Conservation (phyloP, 2,329 filamentous ascomycete species). For the Dothistroma septosporum region DNA sequence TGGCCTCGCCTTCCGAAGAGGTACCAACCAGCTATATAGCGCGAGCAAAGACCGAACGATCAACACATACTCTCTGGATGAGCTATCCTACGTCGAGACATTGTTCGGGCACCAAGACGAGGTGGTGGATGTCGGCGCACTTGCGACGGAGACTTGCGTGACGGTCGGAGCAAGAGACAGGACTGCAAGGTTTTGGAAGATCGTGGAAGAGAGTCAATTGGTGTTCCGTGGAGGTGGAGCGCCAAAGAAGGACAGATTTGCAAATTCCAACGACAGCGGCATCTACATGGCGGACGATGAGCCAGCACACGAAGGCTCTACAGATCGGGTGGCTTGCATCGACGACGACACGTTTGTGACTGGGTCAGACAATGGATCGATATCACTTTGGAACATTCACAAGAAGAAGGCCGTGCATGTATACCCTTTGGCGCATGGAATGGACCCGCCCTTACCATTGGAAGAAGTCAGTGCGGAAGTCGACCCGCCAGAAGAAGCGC, state of each 20-base stretch:
- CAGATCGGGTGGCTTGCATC: slow-evolving; percentile 87
- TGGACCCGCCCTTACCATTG: slow-evolving; percentile 66
- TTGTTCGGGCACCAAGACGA: slow-evolving; percentile 94
- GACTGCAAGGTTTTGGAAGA: slow-evolving; percentile 91
- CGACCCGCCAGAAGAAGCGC: slow-evolving; percentile 54
- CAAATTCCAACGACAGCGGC: slow-evolving; percentile 47
- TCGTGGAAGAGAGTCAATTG: slow-evolving; percentile 89
- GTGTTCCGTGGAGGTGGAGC: slow-evolving; percentile 82
- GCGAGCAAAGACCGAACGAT: slow-evolving; percentile 87
- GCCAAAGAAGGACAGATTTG: slow-evolving; percentile 31
- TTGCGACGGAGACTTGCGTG: slow-evolving; percentile 82
- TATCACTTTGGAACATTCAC: slow-evolving; percentile 81
- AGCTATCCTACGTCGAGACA: slow-evolving; percentile 90
- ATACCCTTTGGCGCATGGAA: slow-evolving; percentile 74
- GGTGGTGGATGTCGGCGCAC: slow-evolving; percentile 76
- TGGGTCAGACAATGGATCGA: slow-evolving; percentile 81
- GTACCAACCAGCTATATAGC: slow-evolving; percentile 81
- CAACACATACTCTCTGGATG: slow-evolving; percentile 90
- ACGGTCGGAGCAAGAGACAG: slow-evolving; percentile 87
- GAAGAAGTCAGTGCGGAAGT: slow-evolving; percentile 70
- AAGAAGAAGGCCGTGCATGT: slow-evolving; percentile 94
- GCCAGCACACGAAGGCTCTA: slow-evolving; percentile 68
- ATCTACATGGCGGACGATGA: slow-evolving; percentile 41
- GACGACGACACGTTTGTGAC: slow-evolving; percentile 88
- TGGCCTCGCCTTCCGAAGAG: slow-evolving; percentile 71